These are phyloP conservation scores for Colletotrichum sidae DNA, from an alignment of 2,329 filamentous ascomycete genomes.

Conservation along the genomic window DNA sequence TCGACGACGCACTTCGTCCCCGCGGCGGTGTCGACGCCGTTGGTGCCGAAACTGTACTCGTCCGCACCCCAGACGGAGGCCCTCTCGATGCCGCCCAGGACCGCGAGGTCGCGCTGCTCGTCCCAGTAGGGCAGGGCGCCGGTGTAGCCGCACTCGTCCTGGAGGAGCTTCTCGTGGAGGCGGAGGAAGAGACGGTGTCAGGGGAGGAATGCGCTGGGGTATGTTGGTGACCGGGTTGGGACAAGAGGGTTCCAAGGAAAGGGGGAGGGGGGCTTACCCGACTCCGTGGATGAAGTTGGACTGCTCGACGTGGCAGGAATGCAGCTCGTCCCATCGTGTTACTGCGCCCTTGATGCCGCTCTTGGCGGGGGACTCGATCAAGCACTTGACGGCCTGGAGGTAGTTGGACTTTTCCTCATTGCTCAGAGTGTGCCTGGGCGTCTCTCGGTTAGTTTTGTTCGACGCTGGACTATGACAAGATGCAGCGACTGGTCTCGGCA, in stretches of 20 bases:
- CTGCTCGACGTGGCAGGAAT: slow-evolving; percentile 26
- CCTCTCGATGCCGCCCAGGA: slow-evolving; percentile 45
- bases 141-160: slow-evolving; percentile 46
- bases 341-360: slow-evolving; percentile 18
- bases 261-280: slow-evolving; percentile 4
- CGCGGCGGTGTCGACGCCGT: slow-evolving; percentile 37
- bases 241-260: background rate
- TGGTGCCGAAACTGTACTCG: slow-evolving; percentile 46
- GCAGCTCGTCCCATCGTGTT: slow-evolving; percentile 27
- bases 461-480: no score
- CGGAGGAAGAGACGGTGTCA: slow-evolving; percentile 49
- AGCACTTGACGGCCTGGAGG: slow-evolving; percentile 25
- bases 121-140: slow-evolving; percentile 45
- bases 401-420: slow-evolving; percentile 25
- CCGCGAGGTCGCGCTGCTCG: slow-evolving; percentile 31
- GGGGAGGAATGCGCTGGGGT: slow-evolving; percentile 45
- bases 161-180: slow-evolving; percentile 46
- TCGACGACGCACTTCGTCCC: slow-evolving; percentile 38
- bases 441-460: background rate
- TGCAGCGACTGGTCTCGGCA: background rate
- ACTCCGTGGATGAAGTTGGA: slow-evolving; percentile 34
- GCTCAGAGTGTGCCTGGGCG: slow-evolving; percentile 19
- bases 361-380: slow-evolving; percentile 28
- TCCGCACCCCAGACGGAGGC: slow-evolving; percentile 24
- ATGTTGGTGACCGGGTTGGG: background rate